A percentile compares a stretch with the other conserved stretches of the same genome.
Evolutionary conservation across 129 eudicot genomes (phyloP).

Genomic region (Logfia minima): DNA sequence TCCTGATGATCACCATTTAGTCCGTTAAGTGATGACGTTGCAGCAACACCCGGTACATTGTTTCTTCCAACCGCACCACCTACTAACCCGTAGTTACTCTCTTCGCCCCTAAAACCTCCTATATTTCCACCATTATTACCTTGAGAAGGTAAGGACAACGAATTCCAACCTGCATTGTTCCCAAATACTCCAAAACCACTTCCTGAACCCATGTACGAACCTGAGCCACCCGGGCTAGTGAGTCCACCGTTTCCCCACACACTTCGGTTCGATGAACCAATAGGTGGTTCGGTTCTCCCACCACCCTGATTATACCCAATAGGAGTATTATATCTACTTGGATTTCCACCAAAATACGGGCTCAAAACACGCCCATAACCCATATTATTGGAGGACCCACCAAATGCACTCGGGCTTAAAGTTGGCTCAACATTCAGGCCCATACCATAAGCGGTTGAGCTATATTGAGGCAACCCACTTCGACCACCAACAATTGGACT

Average conservation of each 20-base stretch:
- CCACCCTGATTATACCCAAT: slow-evolving; percentile 53
- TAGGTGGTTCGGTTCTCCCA: slow-evolving; percentile 51
- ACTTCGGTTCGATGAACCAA: slow-evolving; percentile 50
- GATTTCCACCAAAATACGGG: slow-evolving; percentile 52
- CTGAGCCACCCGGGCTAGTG: slow-evolving; percentile 39
- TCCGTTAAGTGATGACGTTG: slow-evolving; percentile 41
- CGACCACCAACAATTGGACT: slow-evolving; percentile 55
- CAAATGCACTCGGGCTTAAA: slow-evolving; percentile 53
- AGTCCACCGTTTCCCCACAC: slow-evolving; percentile 72
- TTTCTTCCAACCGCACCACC: slow-evolving; percentile 58
- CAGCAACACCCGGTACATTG: slow-evolving; percentile 32
- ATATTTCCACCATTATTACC: slow-evolving; percentile 44
- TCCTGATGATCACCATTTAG: slow-evolving; percentile 50
- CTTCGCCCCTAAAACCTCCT: slow-evolving; percentile 57
- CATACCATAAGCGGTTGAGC: slow-evolving; percentile 62
- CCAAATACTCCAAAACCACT: slow-evolving; percentile 70
- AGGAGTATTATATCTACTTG: slow-evolving; percentile 64
- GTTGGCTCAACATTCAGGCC: slow-evolving; percentile 60
- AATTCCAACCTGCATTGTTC: slow-evolving; percentile 59
- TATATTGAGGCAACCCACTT: slow-evolving; percentile 60
- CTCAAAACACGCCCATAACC: slow-evolving; percentile 60
- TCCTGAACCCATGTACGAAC: slow-evolving; percentile 57
- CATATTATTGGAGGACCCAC: slow-evolving; percentile 45
- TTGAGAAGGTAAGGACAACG: slow-evolving; percentile 46
- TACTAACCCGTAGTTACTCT: slow-evolving; percentile 48